phyloP scores from a whole-genome alignment of 2,329 filamentous ascomycete species.

The Aspergillus flavus region DNA sequence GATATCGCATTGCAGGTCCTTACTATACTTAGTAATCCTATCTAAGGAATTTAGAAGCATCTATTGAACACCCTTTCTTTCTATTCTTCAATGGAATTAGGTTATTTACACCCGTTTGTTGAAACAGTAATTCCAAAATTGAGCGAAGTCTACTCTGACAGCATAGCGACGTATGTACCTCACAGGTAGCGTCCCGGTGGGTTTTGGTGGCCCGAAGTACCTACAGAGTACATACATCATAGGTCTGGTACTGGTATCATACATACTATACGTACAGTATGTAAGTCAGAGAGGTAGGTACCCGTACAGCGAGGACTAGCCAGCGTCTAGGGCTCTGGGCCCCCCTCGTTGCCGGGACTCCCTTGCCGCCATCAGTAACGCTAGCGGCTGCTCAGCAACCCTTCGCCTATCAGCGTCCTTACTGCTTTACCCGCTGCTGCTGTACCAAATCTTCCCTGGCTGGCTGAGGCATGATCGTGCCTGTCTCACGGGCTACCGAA shows the following conservation, averaged over 20 bases:
- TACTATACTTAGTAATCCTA: background rate
- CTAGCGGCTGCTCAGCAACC: constrained; percentile 37
- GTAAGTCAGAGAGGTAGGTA: constrained; percentile 11
- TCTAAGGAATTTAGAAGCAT: too few relatives aligned
- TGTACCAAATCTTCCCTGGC: constrained; percentile 20
- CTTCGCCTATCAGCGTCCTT: constrained; percentile 35
- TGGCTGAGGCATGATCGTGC: constrained; percentile 28
- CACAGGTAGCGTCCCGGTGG: background rate
- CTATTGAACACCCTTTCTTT: background rate
- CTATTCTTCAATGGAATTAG: background rate
- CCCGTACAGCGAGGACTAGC: constrained; percentile 10
- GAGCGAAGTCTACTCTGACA: background rate
- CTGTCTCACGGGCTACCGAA: constrained; percentile 26
- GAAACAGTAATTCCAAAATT: background rate
- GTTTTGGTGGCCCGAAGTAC: background rate
- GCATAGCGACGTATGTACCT: constrained; percentile 3
- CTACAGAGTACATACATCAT: background rate
- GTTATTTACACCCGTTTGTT: background rate
- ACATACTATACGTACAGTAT: constrained; percentile 11
- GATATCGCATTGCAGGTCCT: background rate
- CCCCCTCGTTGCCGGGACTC: constrained; percentile 40
- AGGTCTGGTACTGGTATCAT: background rate
- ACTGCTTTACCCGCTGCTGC: constrained; percentile 14
- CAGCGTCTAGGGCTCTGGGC: constrained; percentile 11
- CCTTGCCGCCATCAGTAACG: constrained; percentile 38